Evolutionary conservation across 2,329 filamentous ascomycete species (phyloP).

Genomic region (Pseudonectria buxi): DNA sequence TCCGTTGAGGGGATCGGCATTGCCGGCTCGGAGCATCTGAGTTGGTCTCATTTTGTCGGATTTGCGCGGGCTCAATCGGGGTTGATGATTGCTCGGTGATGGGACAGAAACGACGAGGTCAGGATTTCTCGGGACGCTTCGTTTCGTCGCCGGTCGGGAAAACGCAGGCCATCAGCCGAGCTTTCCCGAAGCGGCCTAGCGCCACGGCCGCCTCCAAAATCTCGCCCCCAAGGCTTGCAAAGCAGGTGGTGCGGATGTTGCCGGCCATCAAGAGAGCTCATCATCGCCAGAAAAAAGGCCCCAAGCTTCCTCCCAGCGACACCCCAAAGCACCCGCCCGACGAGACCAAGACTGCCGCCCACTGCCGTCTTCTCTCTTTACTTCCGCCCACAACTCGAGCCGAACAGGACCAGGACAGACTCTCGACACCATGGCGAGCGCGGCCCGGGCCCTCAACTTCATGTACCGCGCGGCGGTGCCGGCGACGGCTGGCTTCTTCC

Average conservation of each 20-base stretch:
- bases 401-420: background rate
- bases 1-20: conserved; percentile 29
- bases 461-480: conserved; percentile 69
- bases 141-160: conserved; percentile 9
- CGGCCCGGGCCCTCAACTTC: conserved; percentile 51
- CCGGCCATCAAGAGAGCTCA: conserved; percentile 17
- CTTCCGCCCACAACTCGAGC: no score
- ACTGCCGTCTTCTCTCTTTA: conserved; percentile 1
- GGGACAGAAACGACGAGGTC: conserved; percentile 17
- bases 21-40: conserved; percentile 27
- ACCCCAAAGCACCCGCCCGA: background rate
- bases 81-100: conserved; percentile 19
- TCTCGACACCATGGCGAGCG: conserved; percentile 41
- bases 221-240: conserved; percentile 5
- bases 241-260: conserved; percentile 9
- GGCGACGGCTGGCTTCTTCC: conserved; percentile 57
- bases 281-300: conserved; percentile 21
- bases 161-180: conserved; percentile 26
- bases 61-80: conserved; percentile 13
- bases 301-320: conserved; percentile 11
- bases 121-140: conserved; percentile 22
- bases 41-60: conserved; percentile 35
- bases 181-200: conserved; percentile 30
- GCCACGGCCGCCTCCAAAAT: conserved; percentile 15
- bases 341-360: conserved; percentile 1